These are phyloP conservation scores for Brachypodium distachyon DNA, from an alignment of 202 grass and related monocot genomes.

Conservation along the genomic window DNA sequence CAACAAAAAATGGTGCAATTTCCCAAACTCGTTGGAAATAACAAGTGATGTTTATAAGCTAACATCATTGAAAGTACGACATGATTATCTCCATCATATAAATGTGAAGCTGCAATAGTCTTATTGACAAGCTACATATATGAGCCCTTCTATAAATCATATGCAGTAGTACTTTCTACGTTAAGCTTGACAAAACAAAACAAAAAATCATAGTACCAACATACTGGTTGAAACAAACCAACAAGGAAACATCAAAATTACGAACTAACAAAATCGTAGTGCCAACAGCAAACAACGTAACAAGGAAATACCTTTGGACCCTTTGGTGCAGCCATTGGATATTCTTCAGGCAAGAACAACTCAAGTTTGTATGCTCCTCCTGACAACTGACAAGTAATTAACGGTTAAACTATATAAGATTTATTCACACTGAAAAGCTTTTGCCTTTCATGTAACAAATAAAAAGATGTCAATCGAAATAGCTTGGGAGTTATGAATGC, in stretches of 20 bases:
- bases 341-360: slow-evolving; percentile 83
- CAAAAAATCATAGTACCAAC: too few relatives aligned
- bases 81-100: not conserved
- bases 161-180: not conserved
- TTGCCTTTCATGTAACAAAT: too few relatives aligned
- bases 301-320: slow-evolving; percentile 53
- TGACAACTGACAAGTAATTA: slow-evolving; percentile 16
- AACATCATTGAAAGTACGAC: not conserved
- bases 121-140: not conserved
- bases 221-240: too few relatives aligned
- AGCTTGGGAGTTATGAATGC: not conserved
- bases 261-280: not conserved
- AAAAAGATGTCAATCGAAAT: not conserved
- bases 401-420: too few relatives aligned
- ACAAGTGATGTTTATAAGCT: not conserved
- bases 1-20: not conserved
- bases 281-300: not conserved
- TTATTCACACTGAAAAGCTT: too few relatives aligned
- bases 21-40: not conserved
- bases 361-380: slow-evolving; percentile 90
- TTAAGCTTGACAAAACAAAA: slow-evolving; percentile 6
- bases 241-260: not conserved
- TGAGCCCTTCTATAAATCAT: not conserved
- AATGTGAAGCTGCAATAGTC: not conserved
- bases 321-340: slow-evolving; percentile 88